These are phyloP conservation scores for Gossypium trilobum DNA, from an alignment of 441 rosid species.

Conservation along the genomic window DNA sequence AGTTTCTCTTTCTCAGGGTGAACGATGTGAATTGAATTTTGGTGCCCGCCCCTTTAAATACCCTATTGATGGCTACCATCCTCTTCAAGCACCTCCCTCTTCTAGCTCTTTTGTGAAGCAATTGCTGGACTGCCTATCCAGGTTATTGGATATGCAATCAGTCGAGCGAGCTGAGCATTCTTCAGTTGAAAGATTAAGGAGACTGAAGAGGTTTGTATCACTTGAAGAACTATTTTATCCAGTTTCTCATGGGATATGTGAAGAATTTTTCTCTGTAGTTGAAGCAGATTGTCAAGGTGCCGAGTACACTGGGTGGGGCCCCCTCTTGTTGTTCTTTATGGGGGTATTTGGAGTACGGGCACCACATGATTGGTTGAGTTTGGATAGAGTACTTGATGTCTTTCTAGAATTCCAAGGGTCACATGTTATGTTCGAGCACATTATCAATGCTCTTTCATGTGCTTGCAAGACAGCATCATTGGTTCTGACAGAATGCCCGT, in stretches of 20 bases:
- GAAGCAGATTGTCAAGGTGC: conserved; percentile 42
- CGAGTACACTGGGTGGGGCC: conserved; percentile 77
- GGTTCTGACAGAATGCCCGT: conserved; percentile 74
- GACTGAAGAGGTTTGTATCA: conserved; percentile 68
- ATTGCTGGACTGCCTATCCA: conserved; percentile 61
- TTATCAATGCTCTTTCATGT: conserved; percentile 64
- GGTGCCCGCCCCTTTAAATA: conserved; percentile 76
- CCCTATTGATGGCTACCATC: conserved; percentile 56
- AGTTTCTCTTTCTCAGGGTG: conserved; percentile 85
- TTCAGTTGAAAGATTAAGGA: conserved; percentile 48
- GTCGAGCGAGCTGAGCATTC: conserved; percentile 49
- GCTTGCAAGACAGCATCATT: conserved; percentile 68
- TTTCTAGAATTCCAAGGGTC: conserved; percentile 61
- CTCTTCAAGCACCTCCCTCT: conserved; percentile 63
- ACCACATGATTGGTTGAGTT: conserved; percentile 64
- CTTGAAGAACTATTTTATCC: conserved; percentile 69
- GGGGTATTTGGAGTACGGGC: conserved; percentile 59
- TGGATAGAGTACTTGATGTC: conserved; percentile 64
- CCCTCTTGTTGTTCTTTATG: conserved; percentile 69
- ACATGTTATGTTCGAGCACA: conserved; percentile 44
- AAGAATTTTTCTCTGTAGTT: conserved; percentile 55
- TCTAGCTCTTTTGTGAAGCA: conserved; percentile 36
- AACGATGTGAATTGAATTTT: conserved; percentile 76
- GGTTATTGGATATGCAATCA: conserved; percentile 49
- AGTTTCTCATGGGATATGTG: conserved; percentile 59